Conservation (phyloP, 2,329 filamentous ascomycete species). For the Fusarium cicatricum region DNA sequence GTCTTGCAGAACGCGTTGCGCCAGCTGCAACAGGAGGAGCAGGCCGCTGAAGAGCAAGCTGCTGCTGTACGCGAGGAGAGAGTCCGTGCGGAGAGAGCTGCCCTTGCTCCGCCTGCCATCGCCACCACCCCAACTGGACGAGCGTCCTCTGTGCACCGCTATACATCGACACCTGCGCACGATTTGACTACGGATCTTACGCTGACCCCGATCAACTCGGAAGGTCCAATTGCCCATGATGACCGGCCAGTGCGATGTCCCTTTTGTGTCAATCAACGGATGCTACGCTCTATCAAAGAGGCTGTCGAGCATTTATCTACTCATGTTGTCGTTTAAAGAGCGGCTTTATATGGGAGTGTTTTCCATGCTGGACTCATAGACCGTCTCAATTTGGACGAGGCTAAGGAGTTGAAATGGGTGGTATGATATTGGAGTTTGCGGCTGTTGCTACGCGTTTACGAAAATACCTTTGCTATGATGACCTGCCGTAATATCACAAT, state of each 20-base stretch:
- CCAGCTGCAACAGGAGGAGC: slow-evolving; percentile 66
- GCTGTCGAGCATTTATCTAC: slow-evolving; percentile 70
- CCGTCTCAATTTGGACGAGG: not conserved
- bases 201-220: slow-evolving; percentile 63
- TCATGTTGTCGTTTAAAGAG: slow-evolving; percentile 60
- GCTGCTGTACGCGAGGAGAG: slow-evolving; percentile 62
- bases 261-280: slow-evolving; percentile 68
- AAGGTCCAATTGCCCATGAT: slow-evolving; percentile 54
- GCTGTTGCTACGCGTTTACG: not conserved
- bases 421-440: slow-evolving; percentile 20
- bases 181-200: slow-evolving; percentile 55
- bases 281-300: slow-evolving; percentile 68
- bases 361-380: not conserved
- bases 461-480: slow-evolving; percentile 6
- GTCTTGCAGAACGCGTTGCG: slow-evolving; percentile 67
- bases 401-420: slow-evolving; percentile 24
- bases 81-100: slow-evolving; percentile 56
- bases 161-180: slow-evolving; percentile 45
- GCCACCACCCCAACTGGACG: slow-evolving; percentile 45
- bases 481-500: slow-evolving; percentile 1
- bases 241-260: slow-evolving; percentile 65
- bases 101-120: slow-evolving; percentile 42
- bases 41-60: slow-evolving; percentile 65
- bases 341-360: not conserved
- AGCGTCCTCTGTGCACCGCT: slow-evolving; percentile 45